A percentile compares a stretch with the other conserved stretches of the same genome.
phyloP scores from a whole-genome alignment of 2,329 filamentous ascomycete species.

The Exophiala viscosa region DNA sequence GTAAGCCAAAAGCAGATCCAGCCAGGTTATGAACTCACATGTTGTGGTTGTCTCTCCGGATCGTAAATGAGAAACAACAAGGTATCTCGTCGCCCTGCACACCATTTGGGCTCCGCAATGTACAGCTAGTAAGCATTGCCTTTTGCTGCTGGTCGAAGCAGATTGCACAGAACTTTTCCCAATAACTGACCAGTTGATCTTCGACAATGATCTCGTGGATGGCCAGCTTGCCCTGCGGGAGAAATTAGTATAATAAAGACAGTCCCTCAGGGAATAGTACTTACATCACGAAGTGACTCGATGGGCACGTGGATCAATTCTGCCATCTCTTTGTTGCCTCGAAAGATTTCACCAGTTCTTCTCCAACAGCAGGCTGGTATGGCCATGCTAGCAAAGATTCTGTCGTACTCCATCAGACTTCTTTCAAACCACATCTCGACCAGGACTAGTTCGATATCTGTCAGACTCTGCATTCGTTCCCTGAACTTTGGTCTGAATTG shows the following conservation, averaged over 20 bases:
- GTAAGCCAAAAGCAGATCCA: conserved; percentile 35
- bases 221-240: conserved; percentile 78
- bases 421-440: conserved; percentile 99
- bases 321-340: conserved; percentile 98
- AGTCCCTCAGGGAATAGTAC: conserved; percentile 35
- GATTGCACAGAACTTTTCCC: conserved; percentile 98
- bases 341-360: conserved; percentile 92
- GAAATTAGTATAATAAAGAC: neutral
- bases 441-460: conserved; percentile 87
- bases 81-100: conserved; percentile 71
- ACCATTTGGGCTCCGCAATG: conserved; percentile 74
- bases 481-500: conserved; percentile 93
- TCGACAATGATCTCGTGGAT: conserved; percentile 95
- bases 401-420: conserved; percentile 94
- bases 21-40: conserved; percentile 63
- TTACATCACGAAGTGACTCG: conserved; percentile 82
- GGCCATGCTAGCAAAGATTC: conserved; percentile 98
- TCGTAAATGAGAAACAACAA: conserved; percentile 97
- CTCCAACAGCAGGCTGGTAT: conserved; percentile 97
- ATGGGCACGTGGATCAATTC: conserved; percentile 91
- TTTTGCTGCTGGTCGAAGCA: conserved; percentile 94
- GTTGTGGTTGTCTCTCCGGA: conserved; percentile 89
- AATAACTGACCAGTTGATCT: conserved; percentile 91
- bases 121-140: conserved; percentile 89
- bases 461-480: conserved; percentile 87